Base-by-base conservation (phyloP, 352 stramenopile species). In the Pythium periplocum region DNA sequence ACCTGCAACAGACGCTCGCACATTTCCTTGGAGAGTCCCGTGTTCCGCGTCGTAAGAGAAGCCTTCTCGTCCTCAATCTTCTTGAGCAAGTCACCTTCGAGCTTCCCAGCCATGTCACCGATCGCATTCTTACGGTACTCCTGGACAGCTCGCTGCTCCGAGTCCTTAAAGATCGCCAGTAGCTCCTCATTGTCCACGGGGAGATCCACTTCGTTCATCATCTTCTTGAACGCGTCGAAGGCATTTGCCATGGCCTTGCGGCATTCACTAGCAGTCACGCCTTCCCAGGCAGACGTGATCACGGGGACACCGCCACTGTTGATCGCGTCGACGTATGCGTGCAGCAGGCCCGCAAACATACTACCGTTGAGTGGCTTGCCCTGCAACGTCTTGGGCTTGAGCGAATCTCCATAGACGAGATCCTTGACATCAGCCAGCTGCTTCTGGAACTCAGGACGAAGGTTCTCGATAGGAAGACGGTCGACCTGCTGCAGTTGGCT, bases 271-370 rank as follows among this genome's bases (percentile, higher is more conserved):
- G 73, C 76, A 34, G 83, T 91, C 36, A 95, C 83, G 12, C 78
- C 79, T 49, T 94, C 81, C 87, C 87, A 96, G 9, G 87, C 87
- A 6, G 78, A 92, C 9, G 79, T 87, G 55, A 96, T 95, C 33
- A 91, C 83, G 1, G 87, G 87, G 38, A 95, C 83, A 33, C 83
- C 81, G 32, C 96, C 75, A 64, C 95, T 83, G 71, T 94, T 93
- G 47, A 91, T 89, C 4, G 86, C 83, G 34, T 83, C 77, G 31
- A 95, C 84, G 55, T 95, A 96, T 2, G 82, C 73, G 41, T 86
- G 72, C n/a, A 90, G 53, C 45, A 96, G 71, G 0, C 78, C 79
- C 1, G 78, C 83, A 59, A 94, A 93, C 79, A 93, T 94, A 47
- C 75, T 84, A 31, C 86, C 86, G 42, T 84, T 92, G 6, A 91